phyloP scores from a whole-genome alignment of 192 early-diverging fungal genomes.

The Rhizophagus clarus region DNA sequence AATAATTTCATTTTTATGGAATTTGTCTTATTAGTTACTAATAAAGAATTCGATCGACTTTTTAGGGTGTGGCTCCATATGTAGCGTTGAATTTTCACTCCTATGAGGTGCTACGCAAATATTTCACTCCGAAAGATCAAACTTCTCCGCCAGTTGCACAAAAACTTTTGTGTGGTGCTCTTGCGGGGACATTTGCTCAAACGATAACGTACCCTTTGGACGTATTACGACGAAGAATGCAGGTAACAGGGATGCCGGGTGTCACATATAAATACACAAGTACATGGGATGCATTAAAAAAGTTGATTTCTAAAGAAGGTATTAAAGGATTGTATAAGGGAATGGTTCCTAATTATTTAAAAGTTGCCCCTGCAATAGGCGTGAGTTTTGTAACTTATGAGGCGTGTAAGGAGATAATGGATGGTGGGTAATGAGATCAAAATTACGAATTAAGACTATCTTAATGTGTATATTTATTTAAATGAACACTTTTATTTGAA shows the following conservation, averaged over 20 bases:
- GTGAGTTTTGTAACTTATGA: constrained; percentile 86
- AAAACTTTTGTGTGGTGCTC: constrained; percentile 73
- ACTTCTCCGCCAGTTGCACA: constrained; percentile 58
- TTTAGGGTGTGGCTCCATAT: constrained; percentile 76
- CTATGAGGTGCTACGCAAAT: constrained; percentile 74
- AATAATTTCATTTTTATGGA: not conserved
- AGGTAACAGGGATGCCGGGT: constrained; percentile 72
- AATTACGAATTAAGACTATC: not conserved
- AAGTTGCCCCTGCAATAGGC: constrained; percentile 83
- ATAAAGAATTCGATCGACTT: not conserved
- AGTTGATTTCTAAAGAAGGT: constrained; percentile 61
- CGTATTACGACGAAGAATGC: constrained; percentile 77
- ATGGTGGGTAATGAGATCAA: not conserved
- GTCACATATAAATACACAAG: constrained; percentile 71
- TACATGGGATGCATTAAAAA: constrained; percentile 72
- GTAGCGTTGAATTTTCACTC: constrained; percentile 83
- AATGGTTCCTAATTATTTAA: constrained; percentile 81
- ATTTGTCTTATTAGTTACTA: not conserved
- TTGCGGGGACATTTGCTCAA: constrained; percentile 80
- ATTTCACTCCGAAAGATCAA: constrained; percentile 65
- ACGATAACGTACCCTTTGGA: constrained; percentile 83
- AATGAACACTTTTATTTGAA: not conserved
- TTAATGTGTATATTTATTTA: not conserved
- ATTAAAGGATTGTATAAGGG: constrained; percentile 73
- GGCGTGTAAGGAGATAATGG: constrained; percentile 68